Conservation (phyloP, 1,284 basidiomycete species). For the Fomitopsis pinicola region DNA sequence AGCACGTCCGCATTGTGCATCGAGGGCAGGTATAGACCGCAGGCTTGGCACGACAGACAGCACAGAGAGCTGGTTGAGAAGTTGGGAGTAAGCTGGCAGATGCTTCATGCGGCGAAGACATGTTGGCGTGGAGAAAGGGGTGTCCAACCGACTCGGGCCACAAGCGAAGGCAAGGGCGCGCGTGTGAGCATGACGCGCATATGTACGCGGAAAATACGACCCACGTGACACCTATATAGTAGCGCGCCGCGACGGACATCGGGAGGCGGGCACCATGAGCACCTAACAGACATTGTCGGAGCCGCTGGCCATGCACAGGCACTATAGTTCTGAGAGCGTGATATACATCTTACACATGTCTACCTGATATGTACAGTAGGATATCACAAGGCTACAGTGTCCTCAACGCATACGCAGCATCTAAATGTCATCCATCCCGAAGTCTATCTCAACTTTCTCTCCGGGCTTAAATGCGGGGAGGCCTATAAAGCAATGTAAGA, state of each 20-base stretch:
- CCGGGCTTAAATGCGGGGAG: slow-evolving; percentile 98
- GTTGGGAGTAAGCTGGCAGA: slow-evolving; percentile 1
- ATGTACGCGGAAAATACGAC: background rate
- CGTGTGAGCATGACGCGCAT: background rate
- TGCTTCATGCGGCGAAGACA: slow-evolving; percentile 9
- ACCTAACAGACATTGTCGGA: too few species aligned
- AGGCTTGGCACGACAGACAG: slow-evolving; percentile 39
- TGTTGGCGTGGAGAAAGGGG: background rate
- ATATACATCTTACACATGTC: background rate
- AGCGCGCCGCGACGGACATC: background rate
- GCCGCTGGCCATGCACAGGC: too few species aligned
- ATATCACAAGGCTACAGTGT: background rate
- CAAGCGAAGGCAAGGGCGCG: background rate
- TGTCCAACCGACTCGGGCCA: background rate
- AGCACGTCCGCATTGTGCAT: slow-evolving; percentile 70
- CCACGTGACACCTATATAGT: background rate
- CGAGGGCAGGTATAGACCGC: slow-evolving; percentile 82
- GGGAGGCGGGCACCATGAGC: background rate
- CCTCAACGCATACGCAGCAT: background rate
- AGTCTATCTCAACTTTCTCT: slow-evolving; percentile 90
- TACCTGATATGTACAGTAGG: background rate
- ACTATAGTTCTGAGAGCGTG: background rate
- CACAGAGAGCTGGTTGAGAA: slow-evolving; percentile 34
- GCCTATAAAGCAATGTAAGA: slow-evolving; percentile 41
- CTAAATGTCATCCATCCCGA: slow-evolving; percentile 80